phyloP scores from a whole-genome alignment of 2,329 filamentous ascomycete species.

The Sporothrix brasiliensis region DNA sequence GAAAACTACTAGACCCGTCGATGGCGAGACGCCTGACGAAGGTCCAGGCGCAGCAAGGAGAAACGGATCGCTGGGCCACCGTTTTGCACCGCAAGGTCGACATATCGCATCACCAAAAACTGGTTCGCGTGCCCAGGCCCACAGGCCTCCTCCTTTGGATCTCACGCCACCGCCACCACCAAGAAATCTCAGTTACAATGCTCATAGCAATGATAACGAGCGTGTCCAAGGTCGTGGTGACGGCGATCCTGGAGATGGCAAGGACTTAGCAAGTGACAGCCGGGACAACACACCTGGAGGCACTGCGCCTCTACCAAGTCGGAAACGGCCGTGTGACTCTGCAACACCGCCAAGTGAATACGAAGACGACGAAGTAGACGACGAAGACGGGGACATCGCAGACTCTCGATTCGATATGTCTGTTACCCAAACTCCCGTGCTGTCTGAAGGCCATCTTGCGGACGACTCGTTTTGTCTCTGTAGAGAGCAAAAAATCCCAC shows the following conservation, averaged over 20 bases:
- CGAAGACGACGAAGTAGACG: neutral
- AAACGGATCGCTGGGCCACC: neutral
- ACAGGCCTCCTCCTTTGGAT: slow-evolving; percentile 9
- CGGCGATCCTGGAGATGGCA: neutral
- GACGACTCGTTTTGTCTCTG: neutral
- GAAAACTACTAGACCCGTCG: neutral
- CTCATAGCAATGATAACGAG: neutral
- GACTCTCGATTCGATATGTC: slow-evolving; percentile 6
- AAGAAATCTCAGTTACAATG: neutral
- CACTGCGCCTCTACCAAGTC: neutral
- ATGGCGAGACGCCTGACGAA: neutral
- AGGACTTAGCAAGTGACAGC: neutral
- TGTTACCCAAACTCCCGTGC: neutral
- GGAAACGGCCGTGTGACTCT: neutral
- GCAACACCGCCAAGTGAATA: neutral
- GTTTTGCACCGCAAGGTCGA: neutral
- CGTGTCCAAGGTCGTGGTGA: neutral
- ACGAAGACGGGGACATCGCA: neutral
- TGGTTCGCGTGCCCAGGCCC: neutral
- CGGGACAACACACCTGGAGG: neutral
- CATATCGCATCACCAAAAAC: neutral
- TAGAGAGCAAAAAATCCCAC: neutral
- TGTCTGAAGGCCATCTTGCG: neutral
- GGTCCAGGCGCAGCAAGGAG: neutral
- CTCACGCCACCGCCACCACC: neutral